Conservation (phyloP, 352 stramenopile genomes). For the Thalassiosira livingstoniorum region DNA sequence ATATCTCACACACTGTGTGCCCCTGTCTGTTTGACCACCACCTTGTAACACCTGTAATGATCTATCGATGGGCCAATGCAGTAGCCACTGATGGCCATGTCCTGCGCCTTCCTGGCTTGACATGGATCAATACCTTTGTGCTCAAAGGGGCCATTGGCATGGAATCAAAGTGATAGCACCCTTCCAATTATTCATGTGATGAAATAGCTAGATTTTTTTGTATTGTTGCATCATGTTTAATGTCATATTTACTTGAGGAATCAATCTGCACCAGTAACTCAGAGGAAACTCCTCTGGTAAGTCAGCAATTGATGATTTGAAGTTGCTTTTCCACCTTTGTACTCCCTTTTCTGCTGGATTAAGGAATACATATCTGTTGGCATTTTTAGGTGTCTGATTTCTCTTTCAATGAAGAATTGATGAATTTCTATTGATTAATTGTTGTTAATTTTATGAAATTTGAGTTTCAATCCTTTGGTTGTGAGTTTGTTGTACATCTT, state of each 20-base stretch:
- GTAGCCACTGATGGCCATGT: conserved; percentile 11
- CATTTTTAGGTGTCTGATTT: conserved; percentile 19
- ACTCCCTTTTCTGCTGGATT: conserved; percentile 60
- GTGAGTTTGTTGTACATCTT: background rate
- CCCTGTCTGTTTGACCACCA: background rate
- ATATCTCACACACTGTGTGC: background rate
- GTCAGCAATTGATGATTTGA: conserved; percentile 16
- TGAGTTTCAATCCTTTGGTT: background rate
- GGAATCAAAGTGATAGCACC: conserved; percentile 9
- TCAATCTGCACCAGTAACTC: background rate
- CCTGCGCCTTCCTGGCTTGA: conserved; percentile 9
- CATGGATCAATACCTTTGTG: conserved; percentile 10
- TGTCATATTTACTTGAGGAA: conserved; percentile 2
- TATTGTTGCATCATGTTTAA: conserved; percentile 16
- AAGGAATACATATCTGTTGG: conserved; percentile 47
- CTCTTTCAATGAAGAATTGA: conserved; percentile 21
- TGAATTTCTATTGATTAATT: conserved; percentile 40
- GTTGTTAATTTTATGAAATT: conserved; percentile 42
- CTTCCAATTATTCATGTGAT: background rate
- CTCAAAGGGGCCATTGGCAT: conserved; percentile 9
- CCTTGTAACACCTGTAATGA: conserved; percentile 15
- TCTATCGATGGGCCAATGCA: background rate
- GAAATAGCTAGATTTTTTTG: background rate
- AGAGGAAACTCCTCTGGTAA: conserved; percentile 4
- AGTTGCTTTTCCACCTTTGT: conserved; percentile 65